These are phyloP conservation scores for Hebeloma cylindrosporum DNA, from an alignment of 768 basidiomycete species.

Conservation along the genomic window DNA sequence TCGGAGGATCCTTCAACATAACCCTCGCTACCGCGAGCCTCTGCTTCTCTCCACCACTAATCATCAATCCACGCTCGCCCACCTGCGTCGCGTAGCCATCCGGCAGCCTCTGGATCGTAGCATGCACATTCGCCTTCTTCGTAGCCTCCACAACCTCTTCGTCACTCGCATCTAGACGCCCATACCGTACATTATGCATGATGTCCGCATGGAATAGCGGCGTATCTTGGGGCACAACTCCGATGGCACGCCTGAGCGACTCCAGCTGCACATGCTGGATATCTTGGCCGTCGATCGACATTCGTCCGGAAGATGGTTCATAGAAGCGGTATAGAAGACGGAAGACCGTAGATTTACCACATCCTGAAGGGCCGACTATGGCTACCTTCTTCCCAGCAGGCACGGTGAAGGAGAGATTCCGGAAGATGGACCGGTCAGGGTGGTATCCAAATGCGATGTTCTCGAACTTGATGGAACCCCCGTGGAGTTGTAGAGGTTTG, in stretches of 20 bases:
- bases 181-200: conserved; percentile 94
- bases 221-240: conserved; percentile 97
- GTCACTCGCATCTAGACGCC: conserved; percentile 81
- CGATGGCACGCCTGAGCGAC: conserved; percentile 72
- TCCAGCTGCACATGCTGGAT: conserved; percentile 70
- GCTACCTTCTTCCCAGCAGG: conserved; percentile 97
- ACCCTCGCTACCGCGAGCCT: conserved; percentile 91
- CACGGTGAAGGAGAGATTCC: conserved; percentile 81
- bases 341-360: conserved; percentile 97
- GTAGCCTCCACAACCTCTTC: conserved; percentile 87
- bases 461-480: conserved; percentile 90
- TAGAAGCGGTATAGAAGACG: conserved; percentile 95
- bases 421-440: conserved; percentile 90
- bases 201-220: conserved; percentile 96
- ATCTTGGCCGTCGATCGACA: conserved; percentile 87
- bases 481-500: conserved; percentile 63
- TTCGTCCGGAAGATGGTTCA: conserved; percentile 76
- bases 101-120: conserved; percentile 76
- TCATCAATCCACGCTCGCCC: conserved; percentile 96
- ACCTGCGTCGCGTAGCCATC: conserved; percentile 90
- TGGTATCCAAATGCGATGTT: conserved; percentile 93
- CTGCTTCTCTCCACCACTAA: conserved; percentile 98
- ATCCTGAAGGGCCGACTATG: conserved; percentile 95
- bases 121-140: conserved; percentile 82
- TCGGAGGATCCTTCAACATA: conserved; percentile 91